Evolutionary conservation across 129 eudicot species (phyloP), one percentile per base, ranked within the genome.

Genomic region (Lonicera japonica): DNA sequence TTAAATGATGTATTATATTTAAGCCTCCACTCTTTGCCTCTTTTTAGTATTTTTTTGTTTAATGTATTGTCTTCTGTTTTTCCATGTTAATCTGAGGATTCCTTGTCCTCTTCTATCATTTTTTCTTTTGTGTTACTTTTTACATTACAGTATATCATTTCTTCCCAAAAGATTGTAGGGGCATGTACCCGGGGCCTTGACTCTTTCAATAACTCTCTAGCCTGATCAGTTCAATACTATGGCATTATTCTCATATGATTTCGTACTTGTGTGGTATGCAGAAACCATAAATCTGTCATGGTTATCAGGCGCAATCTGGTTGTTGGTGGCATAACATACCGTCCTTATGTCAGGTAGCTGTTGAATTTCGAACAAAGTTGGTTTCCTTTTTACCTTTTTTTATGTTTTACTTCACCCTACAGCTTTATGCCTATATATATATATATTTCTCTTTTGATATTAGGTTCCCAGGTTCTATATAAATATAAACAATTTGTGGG

Each of bases 321-420:
- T 47, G 95, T 92, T 78, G 99, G 96, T 57, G 99, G 99, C 56
- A 92, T 92, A 58, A 92, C 99, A 57, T 92, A 88, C 63, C 95
- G 99, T 8, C 99, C 99, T 36, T 92, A 92, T 73, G 24, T 71
- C 65, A 92, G 96, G 99, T 92, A 75, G 19, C 21, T 7, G 55
- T 14, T 43, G 50, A 43, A 10, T 10, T 43, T 43, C 13, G 13
- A 10, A 43, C 50, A 4, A 14, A 43, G 50, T 10, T 43, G 50
- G 1, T 4, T 43, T 14, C 16, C 8, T 8, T 10, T 43, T 43
- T 8, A 2, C 3, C 36, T 6, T 29, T 29, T 6, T 29, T 6
- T 29, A 6, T 29, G 36, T 29, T 29, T 29, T 29, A 14, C 50
- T 43, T 43, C 8, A 8, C 13, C 50, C 14, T 43, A 43, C 8